Evolutionary conservation across 371 early-diverging fungal species (phyloP).

Genomic region (Actinomortierella ambigua): DNA sequence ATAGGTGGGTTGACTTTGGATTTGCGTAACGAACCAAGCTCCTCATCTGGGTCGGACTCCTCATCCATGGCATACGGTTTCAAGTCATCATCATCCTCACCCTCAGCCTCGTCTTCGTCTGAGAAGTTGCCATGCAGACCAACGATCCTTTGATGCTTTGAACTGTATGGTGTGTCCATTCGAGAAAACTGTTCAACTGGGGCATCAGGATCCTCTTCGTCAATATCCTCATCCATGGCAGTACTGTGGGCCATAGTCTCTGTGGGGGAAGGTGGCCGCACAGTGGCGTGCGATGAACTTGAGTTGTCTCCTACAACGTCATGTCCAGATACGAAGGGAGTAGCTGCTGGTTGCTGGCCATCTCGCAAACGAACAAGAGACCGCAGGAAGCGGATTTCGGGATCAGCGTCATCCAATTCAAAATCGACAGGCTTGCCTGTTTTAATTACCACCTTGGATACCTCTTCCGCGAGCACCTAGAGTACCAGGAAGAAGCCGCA

Average conservation of each 20-base stretch:
- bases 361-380: conserved; percentile 28
- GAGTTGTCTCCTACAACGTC: not conserved
- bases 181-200: conserved; percentile 4
- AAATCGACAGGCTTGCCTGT: conserved; percentile 26
- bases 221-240: conserved; percentile 10
- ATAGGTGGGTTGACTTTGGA: conserved; percentile 25
- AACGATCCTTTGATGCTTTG: too few species aligned
- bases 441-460: conserved; percentile 22
- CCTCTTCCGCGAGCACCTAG: conserved; percentile 34
- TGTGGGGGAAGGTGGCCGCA: too few species aligned
- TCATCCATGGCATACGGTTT: conserved; percentile 37
- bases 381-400: conserved; percentile 19
- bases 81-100: conserved; percentile 23
- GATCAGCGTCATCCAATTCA: conserved; percentile 16
- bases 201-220: conserved; percentile 38
- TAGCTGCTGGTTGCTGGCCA: conserved; percentile 8
- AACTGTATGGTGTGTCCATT: not conserved
- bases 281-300: not conserved
- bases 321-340: not conserved
- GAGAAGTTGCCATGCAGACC: not conserved
- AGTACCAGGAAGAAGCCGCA: too few species aligned
- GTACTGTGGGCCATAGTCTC: not conserved
- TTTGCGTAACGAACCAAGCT: conserved; percentile 10
- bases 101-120: conserved; percentile 8
- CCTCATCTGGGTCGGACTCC: conserved; percentile 39